Evolutionary conservation across 2,329 filamentous ascomycete genomes (phyloP).

Genomic region (Zymoseptoria tritici): DNA sequence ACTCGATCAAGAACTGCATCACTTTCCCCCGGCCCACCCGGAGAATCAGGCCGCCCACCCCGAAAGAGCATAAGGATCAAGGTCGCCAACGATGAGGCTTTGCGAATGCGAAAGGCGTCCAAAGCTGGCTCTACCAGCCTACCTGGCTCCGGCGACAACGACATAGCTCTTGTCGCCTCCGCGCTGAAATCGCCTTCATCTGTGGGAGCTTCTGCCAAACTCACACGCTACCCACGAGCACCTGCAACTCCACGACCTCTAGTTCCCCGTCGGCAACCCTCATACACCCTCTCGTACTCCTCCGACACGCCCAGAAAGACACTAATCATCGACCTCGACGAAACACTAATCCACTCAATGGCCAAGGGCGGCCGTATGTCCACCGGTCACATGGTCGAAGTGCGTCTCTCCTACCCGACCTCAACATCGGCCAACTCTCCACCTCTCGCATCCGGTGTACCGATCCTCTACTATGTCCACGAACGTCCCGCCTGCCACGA

Average conservation of each 20-base stretch:
- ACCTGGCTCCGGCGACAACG: constrained; percentile 22
- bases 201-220: constrained; percentile 52
- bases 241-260: constrained; percentile 84
- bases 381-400: constrained; percentile 97
- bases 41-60: constrained; percentile 50
- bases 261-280: constrained; percentile 81
- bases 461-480: constrained; percentile 97
- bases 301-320: constrained; percentile 69
- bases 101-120: constrained; percentile 64
- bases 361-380: constrained; percentile 94
- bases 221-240: constrained; percentile 85
- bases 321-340: constrained; percentile 87
- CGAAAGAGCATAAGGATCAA: constrained; percentile 83
- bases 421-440: constrained; percentile 51
- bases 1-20: constrained; percentile 54
- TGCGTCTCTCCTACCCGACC: constrained; percentile 36
- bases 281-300: constrained; percentile 60
- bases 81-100: constrained; percentile 70
- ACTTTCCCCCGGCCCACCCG: constrained; percentile 9
- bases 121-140: constrained; percentile 39
- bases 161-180: constrained; percentile 50
- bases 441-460: constrained; percentile 55
- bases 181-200: constrained; percentile 92
- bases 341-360: constrained; percentile 96
- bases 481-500: constrained; percentile 96